Conservation (phyloP, 129 eudicot genomes). For the Flaveria ramosissima region DNA sequence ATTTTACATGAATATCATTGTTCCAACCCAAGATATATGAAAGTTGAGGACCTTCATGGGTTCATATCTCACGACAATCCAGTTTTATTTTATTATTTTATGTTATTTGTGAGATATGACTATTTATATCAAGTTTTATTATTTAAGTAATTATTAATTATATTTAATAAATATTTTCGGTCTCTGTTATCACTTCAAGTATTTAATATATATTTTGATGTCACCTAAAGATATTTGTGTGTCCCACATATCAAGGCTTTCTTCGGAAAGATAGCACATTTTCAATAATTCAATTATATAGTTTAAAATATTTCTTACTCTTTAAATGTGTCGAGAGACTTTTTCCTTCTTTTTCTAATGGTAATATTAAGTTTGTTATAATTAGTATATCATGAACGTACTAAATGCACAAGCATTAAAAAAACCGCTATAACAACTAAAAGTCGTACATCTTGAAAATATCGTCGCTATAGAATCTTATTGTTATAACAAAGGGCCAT, state of each 20-base stretch:
- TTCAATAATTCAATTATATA: not conserved
- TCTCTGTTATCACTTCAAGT: constrained; percentile 29
- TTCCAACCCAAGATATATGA: constrained; percentile 14
- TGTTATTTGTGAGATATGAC: not conserved
- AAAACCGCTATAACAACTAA: no score
- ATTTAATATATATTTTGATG: constrained; percentile 39
- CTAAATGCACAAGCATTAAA: no score
- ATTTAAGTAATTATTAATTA: not conserved
- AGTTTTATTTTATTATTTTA: not conserved
- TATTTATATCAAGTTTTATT: not conserved
- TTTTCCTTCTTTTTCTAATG: no score
- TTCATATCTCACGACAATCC: constrained; percentile 28
- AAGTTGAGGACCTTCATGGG: constrained; percentile 33
- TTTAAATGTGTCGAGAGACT: not conserved
- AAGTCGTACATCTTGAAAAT: no score
- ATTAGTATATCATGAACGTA: no score
- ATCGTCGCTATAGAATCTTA: no score
- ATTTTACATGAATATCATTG: constrained; percentile 11
- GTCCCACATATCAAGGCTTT: constrained; percentile 25
- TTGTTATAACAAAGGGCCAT: no score
- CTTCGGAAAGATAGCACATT: not conserved
- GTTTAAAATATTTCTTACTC: not conserved
- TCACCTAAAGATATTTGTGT: constrained; percentile 42
- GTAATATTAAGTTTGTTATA: no score
- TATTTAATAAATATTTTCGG: constrained; percentile 3